Evolutionary conservation across 2,329 filamentous ascomycete species (phyloP).

Genomic region (Uncinocarpus reesii): DNA sequence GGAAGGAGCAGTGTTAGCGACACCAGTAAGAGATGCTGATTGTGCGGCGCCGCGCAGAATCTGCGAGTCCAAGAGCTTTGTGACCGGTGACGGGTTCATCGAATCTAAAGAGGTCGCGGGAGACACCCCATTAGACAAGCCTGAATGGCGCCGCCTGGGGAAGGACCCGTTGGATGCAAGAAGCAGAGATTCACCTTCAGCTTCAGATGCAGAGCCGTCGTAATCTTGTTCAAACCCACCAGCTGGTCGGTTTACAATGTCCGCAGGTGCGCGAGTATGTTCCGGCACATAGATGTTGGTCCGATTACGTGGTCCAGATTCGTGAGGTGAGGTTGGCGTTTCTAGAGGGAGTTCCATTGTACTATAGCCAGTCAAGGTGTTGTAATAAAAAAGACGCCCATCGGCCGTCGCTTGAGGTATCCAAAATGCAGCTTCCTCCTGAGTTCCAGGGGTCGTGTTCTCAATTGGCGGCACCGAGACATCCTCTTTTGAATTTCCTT

Average conservation of each 20-base stretch:
- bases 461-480: constrained; percentile 57
- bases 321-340: constrained; percentile 67
- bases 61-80: constrained; percentile 48
- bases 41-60: constrained; percentile 16
- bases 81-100: constrained; percentile 58
- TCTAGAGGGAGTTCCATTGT: constrained; percentile 94
- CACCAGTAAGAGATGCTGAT: constrained; percentile 14
- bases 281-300: constrained; percentile 83
- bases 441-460: constrained; percentile 51
- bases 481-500: constrained; percentile 54
- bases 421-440: constrained; percentile 92
- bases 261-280: constrained; percentile 76
- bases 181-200: constrained; percentile 66
- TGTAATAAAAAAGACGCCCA: constrained; percentile 92
- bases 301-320: constrained; percentile 77
- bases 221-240: constrained; percentile 83
- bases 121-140: constrained; percentile 60
- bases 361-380: constrained; percentile 89
- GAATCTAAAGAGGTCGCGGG: constrained; percentile 88
- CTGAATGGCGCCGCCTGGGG: constrained; percentile 56
- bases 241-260: constrained; percentile 77
- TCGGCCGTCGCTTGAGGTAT: constrained; percentile 94
- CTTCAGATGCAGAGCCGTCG: constrained; percentile 79
- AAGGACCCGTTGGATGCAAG: constrained; percentile 57
- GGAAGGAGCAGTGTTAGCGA: constrained; percentile 36